These are phyloP conservation scores for Vaccinium darrowii DNA, from an alignment of 148 eudicot species.

Conservation along the genomic window DNA sequence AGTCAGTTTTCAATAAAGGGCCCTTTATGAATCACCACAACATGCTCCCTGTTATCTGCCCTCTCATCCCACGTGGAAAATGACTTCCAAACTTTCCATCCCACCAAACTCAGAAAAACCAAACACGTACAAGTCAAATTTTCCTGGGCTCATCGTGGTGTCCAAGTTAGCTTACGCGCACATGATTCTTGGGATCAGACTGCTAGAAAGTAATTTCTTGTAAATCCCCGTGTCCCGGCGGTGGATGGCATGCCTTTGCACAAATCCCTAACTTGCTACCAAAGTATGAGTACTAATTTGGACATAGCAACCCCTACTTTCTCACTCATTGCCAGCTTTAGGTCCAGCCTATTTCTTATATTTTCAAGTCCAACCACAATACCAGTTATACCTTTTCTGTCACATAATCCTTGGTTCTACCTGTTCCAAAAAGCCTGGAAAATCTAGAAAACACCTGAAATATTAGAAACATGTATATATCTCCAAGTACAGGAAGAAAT, in stretches of 20 bases:
- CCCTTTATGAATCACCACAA: neutral
- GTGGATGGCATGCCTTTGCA: too few relatives aligned
- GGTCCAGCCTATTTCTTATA: neutral
- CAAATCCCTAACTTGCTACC: too few relatives aligned
- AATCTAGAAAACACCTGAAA: neutral
- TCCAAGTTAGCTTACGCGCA: too few relatives aligned
- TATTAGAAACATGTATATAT: neutral
- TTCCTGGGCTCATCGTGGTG: too few relatives aligned
- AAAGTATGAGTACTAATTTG: too few relatives aligned
- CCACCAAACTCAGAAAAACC: neutral
- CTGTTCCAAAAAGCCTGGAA: neutral
- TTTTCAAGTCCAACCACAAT: neutral
- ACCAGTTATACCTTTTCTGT: neutral
- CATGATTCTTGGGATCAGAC: too few relatives aligned
- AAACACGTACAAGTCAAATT: neutral
- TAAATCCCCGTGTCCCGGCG: too few relatives aligned
- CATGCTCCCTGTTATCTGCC: neutral
- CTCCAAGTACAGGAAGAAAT: neutral
- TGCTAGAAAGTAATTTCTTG: too few relatives aligned
- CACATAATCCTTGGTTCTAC: neutral
- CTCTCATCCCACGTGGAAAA: neutral
- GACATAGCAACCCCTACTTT: neutral
- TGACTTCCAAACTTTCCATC: neutral
- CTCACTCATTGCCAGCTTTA: slow-evolving; percentile 2
- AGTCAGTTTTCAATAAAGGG: neutral